A percentile compares a stretch with the other conserved stretches of the same genome.
Conservation (phyloP, 352 stramenopile species). For the Globisporangium abappressorium region DNA sequence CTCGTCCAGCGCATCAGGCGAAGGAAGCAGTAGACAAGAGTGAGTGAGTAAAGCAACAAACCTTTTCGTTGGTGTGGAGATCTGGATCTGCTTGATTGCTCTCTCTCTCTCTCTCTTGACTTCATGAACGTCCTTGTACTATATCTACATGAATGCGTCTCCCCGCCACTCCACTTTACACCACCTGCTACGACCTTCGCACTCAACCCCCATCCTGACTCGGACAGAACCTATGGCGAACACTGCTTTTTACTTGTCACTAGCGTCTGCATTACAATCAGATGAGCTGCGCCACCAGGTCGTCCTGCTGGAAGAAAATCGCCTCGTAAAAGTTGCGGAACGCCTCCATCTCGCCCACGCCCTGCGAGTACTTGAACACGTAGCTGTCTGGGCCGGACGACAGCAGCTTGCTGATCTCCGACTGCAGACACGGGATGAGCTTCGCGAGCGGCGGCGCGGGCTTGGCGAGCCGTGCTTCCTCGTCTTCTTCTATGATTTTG, state of each 20-base stretch:
- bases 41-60: neutral
- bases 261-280: constrained; percentile 6
- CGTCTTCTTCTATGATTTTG: constrained; percentile 24
- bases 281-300: constrained; percentile 37
- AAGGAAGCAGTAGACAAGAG: neutral
- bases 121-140: constrained; percentile 1
- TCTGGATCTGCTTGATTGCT: neutral
- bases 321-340: constrained; percentile 85
- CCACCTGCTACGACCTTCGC: neutral
- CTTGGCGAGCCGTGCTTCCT: constrained; percentile 33
- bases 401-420: constrained; percentile 70
- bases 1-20: neutral
- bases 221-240: neutral
- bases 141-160: constrained; percentile 1
- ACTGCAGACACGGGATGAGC: constrained; percentile 73
- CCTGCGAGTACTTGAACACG: constrained; percentile 72
- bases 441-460: constrained; percentile 67
- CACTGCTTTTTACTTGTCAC: neutral
- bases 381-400: constrained; percentile 50
- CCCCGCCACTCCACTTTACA: neutral
- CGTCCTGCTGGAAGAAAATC: constrained; percentile 73
- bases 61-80: neutral
- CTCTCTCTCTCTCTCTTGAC: neutral
- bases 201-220: neutral
- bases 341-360: constrained; percentile 70